These are phyloP conservation scores for Geranium rotundifolium DNA, from an alignment of 345 rosid species.

Conservation along the genomic window DNA sequence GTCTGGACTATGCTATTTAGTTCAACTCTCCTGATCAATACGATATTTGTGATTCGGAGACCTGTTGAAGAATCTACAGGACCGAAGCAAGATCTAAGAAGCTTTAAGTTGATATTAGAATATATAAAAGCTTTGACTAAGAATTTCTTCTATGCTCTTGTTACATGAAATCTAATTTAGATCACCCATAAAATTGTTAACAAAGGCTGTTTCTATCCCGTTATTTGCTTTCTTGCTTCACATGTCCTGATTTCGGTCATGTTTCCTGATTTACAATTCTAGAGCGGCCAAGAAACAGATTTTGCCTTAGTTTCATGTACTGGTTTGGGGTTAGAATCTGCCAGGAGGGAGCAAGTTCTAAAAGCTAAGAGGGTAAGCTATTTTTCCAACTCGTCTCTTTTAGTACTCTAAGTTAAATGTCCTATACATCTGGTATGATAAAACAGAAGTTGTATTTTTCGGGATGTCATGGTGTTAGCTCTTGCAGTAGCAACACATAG, in stretches of 20 bases:
- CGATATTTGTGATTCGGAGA: constrained; percentile 39
- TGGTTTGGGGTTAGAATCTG: constrained; percentile 74
- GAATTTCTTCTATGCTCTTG: constrained; percentile 11
- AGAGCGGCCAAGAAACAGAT: constrained; percentile 97
- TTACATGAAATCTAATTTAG: too few relatives aligned
- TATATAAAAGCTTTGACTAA: constrained; percentile 85
- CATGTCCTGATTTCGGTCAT: neutral
- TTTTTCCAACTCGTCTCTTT: constrained; percentile 5
- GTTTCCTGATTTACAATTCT: neutral
- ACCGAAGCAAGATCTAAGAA: constrained; percentile 65
- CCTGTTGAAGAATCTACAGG: constrained; percentile 54
- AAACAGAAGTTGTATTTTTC: too few relatives aligned
- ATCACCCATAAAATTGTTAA: too few relatives aligned
- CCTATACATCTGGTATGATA: too few relatives aligned
- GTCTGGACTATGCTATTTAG: neutral
- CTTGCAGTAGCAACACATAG: too few relatives aligned
- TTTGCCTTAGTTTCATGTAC: constrained; percentile 84
- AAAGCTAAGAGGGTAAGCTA: constrained; percentile 75
- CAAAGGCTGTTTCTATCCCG: too few relatives aligned
- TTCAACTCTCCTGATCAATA: constrained; percentile 6
- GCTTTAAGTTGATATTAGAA: constrained; percentile 72
- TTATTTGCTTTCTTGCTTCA: neutral
- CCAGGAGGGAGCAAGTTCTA: constrained; percentile 85
- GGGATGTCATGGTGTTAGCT: too few relatives aligned
- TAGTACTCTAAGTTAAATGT: too few relatives aligned